Conservation (phyloP, 2,329 filamentous ascomycete species). For the Fonsecaea pedrosoi region DNA sequence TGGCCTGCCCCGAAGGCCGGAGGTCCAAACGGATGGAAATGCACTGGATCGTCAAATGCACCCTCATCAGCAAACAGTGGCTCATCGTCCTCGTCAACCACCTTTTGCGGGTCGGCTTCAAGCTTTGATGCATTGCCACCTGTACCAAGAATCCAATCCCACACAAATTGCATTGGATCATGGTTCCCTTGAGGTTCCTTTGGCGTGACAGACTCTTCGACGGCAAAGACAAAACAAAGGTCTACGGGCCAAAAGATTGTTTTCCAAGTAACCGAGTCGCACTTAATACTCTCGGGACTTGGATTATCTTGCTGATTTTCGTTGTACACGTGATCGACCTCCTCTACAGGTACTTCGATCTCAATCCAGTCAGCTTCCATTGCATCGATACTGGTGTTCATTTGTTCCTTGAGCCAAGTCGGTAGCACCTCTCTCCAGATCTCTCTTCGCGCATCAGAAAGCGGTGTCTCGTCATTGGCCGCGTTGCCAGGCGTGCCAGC, state of each 20-base stretch:
- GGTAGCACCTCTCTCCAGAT: conserved; percentile 32
- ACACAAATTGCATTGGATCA: conserved; percentile 53
- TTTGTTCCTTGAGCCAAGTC: conserved; percentile 29
- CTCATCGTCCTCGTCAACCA: conserved; percentile 30
- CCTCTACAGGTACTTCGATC: conserved; percentile 31
- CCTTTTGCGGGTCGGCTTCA: conserved; percentile 9
- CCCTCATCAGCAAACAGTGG: conserved; percentile 37
- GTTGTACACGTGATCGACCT: conserved; percentile 11
- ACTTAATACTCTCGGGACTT: conserved; percentile 39
- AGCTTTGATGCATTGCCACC: conserved; percentile 5
- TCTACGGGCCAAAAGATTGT: conserved; percentile 54
- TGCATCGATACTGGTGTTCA: conserved; percentile 10
- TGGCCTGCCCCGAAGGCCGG: conserved; percentile 36
- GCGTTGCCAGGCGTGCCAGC: background rate
- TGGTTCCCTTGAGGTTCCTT: conserved; percentile 27
- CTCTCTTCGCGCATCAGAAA: conserved; percentile 11
- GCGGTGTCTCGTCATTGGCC: background rate
- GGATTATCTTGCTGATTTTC: conserved; percentile 6
- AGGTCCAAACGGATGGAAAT: conserved; percentile 36
- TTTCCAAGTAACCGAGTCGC: conserved; percentile 46
- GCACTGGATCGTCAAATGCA: conserved; percentile 37
- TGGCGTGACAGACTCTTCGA: conserved; percentile 30
- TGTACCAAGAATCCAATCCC: conserved; percentile 48
- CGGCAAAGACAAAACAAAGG: conserved; percentile 50
- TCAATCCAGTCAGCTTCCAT: conserved; percentile 32